These are phyloP conservation scores for Trametes versicolor DNA, from an alignment of 1,284 basidiomycete species.

Conservation along the genomic window DNA sequence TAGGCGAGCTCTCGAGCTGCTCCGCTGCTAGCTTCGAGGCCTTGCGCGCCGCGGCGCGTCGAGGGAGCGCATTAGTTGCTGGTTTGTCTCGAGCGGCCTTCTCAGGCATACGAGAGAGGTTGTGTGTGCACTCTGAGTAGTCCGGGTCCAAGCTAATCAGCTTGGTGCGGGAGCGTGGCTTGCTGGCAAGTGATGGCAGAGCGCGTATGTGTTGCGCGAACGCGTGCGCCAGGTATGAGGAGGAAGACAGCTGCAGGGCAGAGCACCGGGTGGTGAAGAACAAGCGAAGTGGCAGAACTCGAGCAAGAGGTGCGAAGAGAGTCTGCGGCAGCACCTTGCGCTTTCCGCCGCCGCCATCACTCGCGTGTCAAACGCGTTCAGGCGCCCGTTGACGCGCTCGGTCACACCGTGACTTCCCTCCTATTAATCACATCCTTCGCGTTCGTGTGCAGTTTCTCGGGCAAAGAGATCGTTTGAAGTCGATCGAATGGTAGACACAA, in stretches of 20 bases:
- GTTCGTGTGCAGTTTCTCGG: background rate
- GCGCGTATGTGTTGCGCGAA: background rate
- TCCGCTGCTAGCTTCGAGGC: constrained; percentile 39
- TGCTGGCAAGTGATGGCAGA: background rate
- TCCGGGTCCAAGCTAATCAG: constrained; percentile 9
- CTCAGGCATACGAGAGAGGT: constrained; percentile 11
- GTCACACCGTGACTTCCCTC: constrained; percentile 32
- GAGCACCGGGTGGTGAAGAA: background rate
- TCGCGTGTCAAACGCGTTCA: constrained; percentile 28
- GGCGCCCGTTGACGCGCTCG: constrained; percentile 25
- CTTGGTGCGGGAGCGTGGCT: too few species aligned
- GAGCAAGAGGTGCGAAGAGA: background rate
- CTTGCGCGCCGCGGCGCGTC: constrained; percentile 41
- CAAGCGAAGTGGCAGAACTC: constrained; percentile 3
- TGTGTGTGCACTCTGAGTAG: constrained; percentile 15
- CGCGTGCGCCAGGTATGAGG: background rate
- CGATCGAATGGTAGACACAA: too few species aligned
- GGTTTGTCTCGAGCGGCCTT: constrained; percentile 8
- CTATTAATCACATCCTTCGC: too few species aligned
- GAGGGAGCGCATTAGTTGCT: constrained; percentile 16
- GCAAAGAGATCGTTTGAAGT: background rate
- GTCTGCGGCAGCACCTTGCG: constrained; percentile 5
- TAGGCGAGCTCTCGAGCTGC: constrained; percentile 41
- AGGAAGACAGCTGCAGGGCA: background rate
- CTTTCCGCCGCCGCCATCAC: constrained; percentile 10